Conservation (phyloP, 164 flowering plant species). For the Cinnamomum chago region DNA sequence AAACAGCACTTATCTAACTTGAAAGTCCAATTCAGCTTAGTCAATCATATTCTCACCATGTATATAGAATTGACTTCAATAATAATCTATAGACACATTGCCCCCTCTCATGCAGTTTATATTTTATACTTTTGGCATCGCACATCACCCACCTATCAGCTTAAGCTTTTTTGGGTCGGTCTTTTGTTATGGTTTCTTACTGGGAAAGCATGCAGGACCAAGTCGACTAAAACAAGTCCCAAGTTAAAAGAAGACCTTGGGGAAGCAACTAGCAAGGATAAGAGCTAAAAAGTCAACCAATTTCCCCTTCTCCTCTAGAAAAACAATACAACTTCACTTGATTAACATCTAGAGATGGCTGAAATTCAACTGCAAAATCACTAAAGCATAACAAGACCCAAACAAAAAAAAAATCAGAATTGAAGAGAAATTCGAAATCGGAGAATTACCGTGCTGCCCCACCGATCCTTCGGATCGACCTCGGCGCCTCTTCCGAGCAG, state of each 20-base stretch:
- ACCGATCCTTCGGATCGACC: constrained; percentile 67
- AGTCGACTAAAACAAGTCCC: neutral
- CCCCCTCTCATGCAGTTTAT: neutral
- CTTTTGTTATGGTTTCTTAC: too few species aligned
- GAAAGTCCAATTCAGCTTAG: neutral
- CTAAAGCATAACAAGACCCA: neutral
- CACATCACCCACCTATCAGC: too few species aligned
- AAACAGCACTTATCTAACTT: neutral
- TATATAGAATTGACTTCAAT: neutral
- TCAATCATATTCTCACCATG: too few species aligned
- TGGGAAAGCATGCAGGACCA: neutral
- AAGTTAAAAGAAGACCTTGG: neutral
- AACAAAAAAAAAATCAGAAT: neutral
- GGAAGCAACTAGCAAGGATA: too few species aligned
- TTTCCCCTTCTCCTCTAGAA: too few species aligned
- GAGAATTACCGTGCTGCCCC: constrained; percentile 82
- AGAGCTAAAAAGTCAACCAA: too few species aligned
- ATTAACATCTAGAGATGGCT: too few species aligned
- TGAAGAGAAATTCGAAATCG: neutral
- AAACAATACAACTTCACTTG: too few species aligned
- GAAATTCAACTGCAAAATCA: neutral
- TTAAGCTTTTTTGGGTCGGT: too few species aligned
- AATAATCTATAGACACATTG: neutral
- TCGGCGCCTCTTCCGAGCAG: constrained; percentile 50
- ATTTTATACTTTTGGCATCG: too few species aligned